These are phyloP conservation scores for Hypoxylon crocopeplum DNA, from an alignment of 495 filamentous ascomycete species.

Conservation along the genomic window DNA sequence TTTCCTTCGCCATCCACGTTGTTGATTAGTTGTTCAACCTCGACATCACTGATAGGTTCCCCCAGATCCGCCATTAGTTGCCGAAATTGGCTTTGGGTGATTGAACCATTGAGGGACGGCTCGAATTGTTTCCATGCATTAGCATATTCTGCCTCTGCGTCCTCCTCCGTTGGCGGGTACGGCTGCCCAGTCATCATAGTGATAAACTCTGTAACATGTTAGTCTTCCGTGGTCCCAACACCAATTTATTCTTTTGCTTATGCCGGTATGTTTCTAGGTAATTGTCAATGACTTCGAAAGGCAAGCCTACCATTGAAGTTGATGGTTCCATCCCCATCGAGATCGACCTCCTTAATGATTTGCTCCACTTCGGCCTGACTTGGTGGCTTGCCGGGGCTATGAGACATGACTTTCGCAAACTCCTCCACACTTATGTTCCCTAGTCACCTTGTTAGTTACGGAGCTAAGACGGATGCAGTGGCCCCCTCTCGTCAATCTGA, in stretches of 20 bases:
- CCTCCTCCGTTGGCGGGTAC: conserved; percentile 29
- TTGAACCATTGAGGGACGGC: conserved; percentile 37
- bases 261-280: too few relatives aligned
- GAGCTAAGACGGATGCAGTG: neutral
- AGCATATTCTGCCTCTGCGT: conserved; percentile 32
- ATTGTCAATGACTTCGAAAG: neutral
- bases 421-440: conserved; percentile 46
- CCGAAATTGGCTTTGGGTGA: conserved; percentile 39
- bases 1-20: conserved; percentile 44
- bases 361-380: conserved; percentile 40
- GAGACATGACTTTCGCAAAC: conserved; percentile 47
- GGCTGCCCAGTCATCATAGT: conserved; percentile 47
- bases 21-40: conserved; percentile 40
- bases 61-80: conserved; percentile 39
- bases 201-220: conserved; percentile 41
- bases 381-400: conserved; percentile 40
- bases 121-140: conserved; percentile 40
- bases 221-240: neutral
- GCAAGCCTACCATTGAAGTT: conserved; percentile 43
- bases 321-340: conserved; percentile 46
- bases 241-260: neutral
- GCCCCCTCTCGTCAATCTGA: neutral
- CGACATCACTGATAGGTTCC: conserved; percentile 37
- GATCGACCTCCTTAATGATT: conserved; percentile 47
- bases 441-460: conserved; percentile 16